Evolutionary conservation across 805 yeast species (phyloP), one percentile per base, ranked within the genome.

Genomic region (Metschnikowia koreensis): DNA sequence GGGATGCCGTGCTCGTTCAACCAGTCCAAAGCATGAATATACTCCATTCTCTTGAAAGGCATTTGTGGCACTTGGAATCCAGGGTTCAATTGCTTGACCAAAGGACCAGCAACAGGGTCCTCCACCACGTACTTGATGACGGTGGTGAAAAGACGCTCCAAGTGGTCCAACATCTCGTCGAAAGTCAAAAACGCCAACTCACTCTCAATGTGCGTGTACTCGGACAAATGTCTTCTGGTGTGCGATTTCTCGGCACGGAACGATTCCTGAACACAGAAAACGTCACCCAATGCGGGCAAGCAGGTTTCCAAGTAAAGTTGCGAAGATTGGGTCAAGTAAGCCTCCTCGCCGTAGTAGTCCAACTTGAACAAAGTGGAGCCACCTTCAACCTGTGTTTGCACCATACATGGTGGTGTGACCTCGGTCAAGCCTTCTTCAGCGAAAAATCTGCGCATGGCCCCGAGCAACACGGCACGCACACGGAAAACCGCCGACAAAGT

Each of bases 321-420:
- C 15, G 98, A 93, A 8, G 97, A 88, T 76, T 94, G 99, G 16
- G 99, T 96, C 66, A 94, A 79, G 73, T 77, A 94, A 10, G 99
- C 98, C 69, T 92, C 94, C 76, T 94, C 96, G 50, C 97, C 98
- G 69, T 94, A 94, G 78, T 96, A 94, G 70, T 89, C 87, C 76
- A 94, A 77, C 65, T 86, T 84, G 80, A 94, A 94, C 66, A 94
- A 79, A 15, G 99, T 94, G 38, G 97, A 88, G 49, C 99, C 99
- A 69, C 99, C 99, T 76, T 94, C 99, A 54, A 94, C 99, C 78
- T 94, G 98, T 38, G 97, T 92, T 76, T 94, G 99, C 51, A 94
- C 99, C 98, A 94, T 94, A 75, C 98, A 92, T 66, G 99, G 99
- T 43, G 99, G 97, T 38, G 98, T 94, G 54, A 96, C 97, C 79